Conservation (phyloP, 495 filamentous ascomycete genomes). For the Pseudevernia furfuracea region DNA sequence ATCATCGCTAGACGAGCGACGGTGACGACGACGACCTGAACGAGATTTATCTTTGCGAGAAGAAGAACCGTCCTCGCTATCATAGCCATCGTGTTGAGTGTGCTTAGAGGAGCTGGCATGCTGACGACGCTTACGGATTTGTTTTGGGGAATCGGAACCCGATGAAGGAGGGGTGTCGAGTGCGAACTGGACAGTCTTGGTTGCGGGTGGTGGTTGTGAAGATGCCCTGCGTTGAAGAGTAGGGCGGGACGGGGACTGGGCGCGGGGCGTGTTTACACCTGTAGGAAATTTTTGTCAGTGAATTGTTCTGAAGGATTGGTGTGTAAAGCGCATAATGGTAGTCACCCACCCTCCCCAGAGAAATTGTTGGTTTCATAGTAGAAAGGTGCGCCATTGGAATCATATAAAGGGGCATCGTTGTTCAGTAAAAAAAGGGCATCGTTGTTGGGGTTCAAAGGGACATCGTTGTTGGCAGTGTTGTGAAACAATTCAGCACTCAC, state of each 20-base stretch:
- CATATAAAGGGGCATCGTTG: conserved; percentile 21
- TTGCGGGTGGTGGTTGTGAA: conserved; percentile 25
- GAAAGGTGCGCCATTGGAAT: conserved; percentile 33
- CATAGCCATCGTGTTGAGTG: conserved; percentile 19
- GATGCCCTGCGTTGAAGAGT: conserved; percentile 20
- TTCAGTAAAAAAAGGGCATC: conserved; percentile 15
- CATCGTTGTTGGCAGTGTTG: conserved; percentile 19
- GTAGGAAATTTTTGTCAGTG: conserved; percentile 10
- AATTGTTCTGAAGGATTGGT: conserved; percentile 25
- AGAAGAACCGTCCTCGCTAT: conserved; percentile 22
- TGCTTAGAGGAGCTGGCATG: conserved; percentile 11
- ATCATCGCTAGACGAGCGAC: conserved; percentile 23
- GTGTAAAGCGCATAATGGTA: conserved; percentile 20
- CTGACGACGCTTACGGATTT: conserved; percentile 27
- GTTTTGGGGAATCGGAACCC: conserved; percentile 19
- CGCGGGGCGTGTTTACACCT: conserved; percentile 28
- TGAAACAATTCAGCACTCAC: conserved; percentile 41
- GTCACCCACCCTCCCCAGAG: conserved; percentile 34
- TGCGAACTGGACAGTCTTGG: conserved; percentile 26
- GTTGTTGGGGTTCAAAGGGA: conserved; percentile 8
- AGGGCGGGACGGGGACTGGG: conserved; percentile 21
- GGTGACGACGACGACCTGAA: conserved; percentile 28
- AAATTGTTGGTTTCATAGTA: conserved; percentile 32
- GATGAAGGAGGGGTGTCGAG: conserved; percentile 19
- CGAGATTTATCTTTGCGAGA: conserved; percentile 9